These are phyloP conservation scores for Coemansia sp. DNA, from an alignment of 192 early-diverging fungal genomes.

Conservation along the genomic window DNA sequence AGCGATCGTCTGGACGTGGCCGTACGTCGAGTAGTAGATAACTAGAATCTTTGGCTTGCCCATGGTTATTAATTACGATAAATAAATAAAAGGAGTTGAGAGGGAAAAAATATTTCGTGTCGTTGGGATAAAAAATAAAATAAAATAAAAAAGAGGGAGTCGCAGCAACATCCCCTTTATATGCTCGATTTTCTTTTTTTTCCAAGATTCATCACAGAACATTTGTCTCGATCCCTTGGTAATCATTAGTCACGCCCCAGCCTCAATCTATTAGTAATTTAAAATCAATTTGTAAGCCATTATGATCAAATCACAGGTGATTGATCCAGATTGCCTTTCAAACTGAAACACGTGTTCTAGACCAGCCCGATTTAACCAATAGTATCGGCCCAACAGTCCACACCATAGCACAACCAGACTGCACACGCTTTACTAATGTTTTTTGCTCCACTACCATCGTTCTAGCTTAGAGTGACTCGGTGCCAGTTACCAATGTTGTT, in stretches of 20 bases:
- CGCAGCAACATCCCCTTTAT: not conserved
- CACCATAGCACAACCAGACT: no score
- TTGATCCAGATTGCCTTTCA: no score
- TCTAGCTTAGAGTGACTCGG: no score
- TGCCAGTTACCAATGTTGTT: no score
- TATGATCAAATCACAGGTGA: not conserved
- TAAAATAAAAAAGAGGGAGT: not conserved
- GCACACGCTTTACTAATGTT: no score
- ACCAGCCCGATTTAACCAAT: no score
- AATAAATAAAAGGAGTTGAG: not conserved
- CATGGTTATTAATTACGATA: not conserved
- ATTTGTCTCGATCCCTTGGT: not conserved
- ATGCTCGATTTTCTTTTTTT: not conserved
- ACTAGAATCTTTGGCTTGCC: slow-evolving; percentile 60
- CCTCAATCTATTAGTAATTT: not conserved
- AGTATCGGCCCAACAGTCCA: no score
- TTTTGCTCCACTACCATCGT: no score
- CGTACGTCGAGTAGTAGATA: slow-evolving; percentile 69
- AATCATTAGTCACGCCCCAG: not conserved
- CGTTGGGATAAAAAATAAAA: not conserved
- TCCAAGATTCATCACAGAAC: not conserved
- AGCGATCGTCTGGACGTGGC: slow-evolving; percentile 73
- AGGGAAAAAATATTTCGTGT: not conserved
- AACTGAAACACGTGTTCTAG: no score
- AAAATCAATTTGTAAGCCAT: not conserved